A percentile compares a stretch with the other conserved stretches of the same genome.
Conservation (phyloP, 1,284 basidiomycete species). For the Ustanciosporium gigantosporum region DNA sequence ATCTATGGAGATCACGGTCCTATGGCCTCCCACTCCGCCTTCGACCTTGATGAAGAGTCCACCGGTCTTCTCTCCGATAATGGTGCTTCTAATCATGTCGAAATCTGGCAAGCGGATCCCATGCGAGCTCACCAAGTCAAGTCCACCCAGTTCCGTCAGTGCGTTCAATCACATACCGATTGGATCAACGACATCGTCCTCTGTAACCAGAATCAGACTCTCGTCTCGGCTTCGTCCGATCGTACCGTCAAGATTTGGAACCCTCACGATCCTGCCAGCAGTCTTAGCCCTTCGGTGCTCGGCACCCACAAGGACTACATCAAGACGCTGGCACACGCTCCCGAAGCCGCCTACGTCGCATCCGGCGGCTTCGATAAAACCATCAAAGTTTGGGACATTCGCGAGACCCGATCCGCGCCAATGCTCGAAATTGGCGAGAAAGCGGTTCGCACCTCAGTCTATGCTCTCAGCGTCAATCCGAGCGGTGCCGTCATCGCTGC, state of each 20-base stretch:
- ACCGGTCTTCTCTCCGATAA: constrained; percentile 18
- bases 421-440: constrained; percentile 45
- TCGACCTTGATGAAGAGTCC: constrained; percentile 9
- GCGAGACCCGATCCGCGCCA: constrained; percentile 46
- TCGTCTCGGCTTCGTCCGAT: constrained; percentile 93
- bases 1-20: constrained; percentile 4
- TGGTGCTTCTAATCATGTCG: constrained; percentile 7
- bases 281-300: constrained; percentile 70
- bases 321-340: constrained; percentile 67
- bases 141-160: constrained; percentile 40
- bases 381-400: constrained; percentile 81
- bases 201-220: constrained; percentile 89
- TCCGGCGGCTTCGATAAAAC: constrained; percentile 93
- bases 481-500: constrained; percentile 80
- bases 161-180: constrained; percentile 67
- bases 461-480: constrained; percentile 65
- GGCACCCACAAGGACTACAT: constrained; percentile 93
- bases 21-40: background rate
- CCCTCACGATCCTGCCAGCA: constrained; percentile 71
- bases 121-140: constrained; percentile 15
- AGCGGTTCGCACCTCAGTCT: constrained; percentile 49
- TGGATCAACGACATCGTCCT: constrained; percentile 96
- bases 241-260: constrained; percentile 92
- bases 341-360: constrained; percentile 64
- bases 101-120: constrained; percentile 40